phyloP scores from a whole-genome alignment of 768 basidiomycete genomes.

The Boletus sp. region DNA sequence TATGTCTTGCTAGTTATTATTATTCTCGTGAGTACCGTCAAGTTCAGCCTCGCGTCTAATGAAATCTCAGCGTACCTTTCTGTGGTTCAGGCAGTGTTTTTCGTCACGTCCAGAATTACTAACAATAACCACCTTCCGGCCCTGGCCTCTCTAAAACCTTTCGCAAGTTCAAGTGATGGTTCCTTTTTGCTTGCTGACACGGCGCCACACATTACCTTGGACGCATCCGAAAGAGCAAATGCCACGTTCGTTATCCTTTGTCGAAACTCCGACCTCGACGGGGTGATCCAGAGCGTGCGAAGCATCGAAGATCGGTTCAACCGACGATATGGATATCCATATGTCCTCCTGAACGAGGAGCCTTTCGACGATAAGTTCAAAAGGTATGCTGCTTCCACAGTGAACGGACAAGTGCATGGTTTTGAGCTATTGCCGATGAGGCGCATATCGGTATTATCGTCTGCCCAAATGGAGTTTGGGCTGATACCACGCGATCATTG shows the following conservation, averaged over 20 bases:
- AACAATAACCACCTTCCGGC: neutral
- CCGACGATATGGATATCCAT: slow-evolving; percentile 53
- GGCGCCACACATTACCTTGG: neutral
- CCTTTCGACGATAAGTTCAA: slow-evolving; percentile 55
- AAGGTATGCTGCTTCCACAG: slow-evolving; percentile 22
- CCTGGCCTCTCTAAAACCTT: neutral
- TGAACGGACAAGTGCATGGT: neutral
- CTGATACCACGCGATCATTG: slow-evolving; percentile 61
- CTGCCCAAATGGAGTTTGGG: slow-evolving; percentile 53
- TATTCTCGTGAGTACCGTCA: slow-evolving; percentile 20
- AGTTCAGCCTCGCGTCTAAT: no score
- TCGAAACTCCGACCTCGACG: slow-evolving; percentile 46
- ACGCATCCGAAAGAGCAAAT: slow-evolving; percentile 39
- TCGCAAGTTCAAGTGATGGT: neutral
- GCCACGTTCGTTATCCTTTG: slow-evolving; percentile 61
- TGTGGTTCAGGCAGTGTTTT: slow-evolving; percentile 11
- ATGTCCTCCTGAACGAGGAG: slow-evolving; percentile 65
- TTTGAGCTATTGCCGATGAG: slow-evolving; percentile 25
- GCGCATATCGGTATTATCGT: slow-evolving; percentile 38
- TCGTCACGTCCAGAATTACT: slow-evolving; percentile 8
- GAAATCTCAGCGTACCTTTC: neutral
- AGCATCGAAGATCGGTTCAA: slow-evolving; percentile 64
- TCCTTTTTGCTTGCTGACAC: neutral
- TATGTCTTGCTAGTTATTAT: slow-evolving; percentile 14
- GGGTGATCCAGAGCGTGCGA: slow-evolving; percentile 48